These are phyloP conservation scores for Zoysia pacifica DNA, from an alignment of 176 grass and related monocot species.

Conservation along the genomic window DNA sequence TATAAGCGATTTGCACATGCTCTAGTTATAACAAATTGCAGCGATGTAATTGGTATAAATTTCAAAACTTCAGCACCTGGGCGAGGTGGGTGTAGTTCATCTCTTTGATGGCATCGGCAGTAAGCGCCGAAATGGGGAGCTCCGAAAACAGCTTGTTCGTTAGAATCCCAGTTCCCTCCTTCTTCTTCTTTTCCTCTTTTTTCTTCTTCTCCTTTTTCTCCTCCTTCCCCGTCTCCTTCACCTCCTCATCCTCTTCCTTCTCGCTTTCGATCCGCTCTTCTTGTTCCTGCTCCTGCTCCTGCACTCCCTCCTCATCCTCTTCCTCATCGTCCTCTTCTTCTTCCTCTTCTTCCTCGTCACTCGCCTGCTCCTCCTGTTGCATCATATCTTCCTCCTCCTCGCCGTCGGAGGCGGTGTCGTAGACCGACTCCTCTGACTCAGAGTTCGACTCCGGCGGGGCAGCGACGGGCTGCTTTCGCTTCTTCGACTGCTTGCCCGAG, in stretches of 20 bases:
- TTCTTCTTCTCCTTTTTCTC: background rate
- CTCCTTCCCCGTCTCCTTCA: background rate
- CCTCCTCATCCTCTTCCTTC: background rate
- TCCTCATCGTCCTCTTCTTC: background rate
- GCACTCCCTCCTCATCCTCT: background rate
- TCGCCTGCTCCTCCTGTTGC: background rate
- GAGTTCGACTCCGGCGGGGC: slow-evolving; percentile 31
- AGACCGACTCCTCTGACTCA: slow-evolving; percentile 33
- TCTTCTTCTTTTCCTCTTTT: slow-evolving; percentile 17
- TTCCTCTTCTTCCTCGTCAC: background rate
- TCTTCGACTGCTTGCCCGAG: slow-evolving; percentile 32
- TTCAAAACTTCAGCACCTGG: slow-evolving; percentile 35
- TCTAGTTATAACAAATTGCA: too few species aligned
- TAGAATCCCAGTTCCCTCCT: slow-evolving; percentile 37
- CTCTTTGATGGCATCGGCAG: slow-evolving; percentile 58
- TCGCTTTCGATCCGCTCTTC: background rate
- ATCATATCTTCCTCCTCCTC: slow-evolving; percentile 14
- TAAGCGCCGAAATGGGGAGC: slow-evolving; percentile 62
- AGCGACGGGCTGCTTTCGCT: slow-evolving; percentile 35
- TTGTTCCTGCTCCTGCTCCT: background rate
- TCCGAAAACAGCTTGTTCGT: slow-evolving; percentile 58
- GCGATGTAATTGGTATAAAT: background rate
- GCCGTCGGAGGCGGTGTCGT: slow-evolving; percentile 22
- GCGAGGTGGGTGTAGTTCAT: slow-evolving; percentile 77
- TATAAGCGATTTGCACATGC: too few species aligned